Evolutionary conservation across 192 early-diverging fungal species (phyloP), one percentile per base, ranked within the genome.

Genomic region (Coemansia sp.): DNA sequence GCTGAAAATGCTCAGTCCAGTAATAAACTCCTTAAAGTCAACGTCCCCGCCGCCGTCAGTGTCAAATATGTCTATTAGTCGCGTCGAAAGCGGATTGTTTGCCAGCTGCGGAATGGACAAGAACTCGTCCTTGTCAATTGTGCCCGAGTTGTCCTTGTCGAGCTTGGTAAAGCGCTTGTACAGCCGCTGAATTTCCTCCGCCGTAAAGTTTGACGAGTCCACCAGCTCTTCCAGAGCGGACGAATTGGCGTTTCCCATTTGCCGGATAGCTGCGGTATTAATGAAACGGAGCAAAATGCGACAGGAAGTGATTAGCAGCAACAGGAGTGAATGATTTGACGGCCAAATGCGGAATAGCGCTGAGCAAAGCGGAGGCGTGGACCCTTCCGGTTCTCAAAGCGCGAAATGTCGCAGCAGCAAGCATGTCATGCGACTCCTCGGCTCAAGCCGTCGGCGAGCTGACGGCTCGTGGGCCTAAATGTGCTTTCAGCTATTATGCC

Each of bases 161-260:
- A 99, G 84, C 72, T 97, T 97, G 57, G 92, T 90, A 67, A 97
- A 99, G 13, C 94, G 89, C 54, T 99, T 99, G 83, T 99, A 95
- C 25, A 99, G 82, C n/a, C 95, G 79, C 65, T 97, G 90, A 52
- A 98, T 91, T 79, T 99, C 95, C 53, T 92, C 89, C 7, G 85
- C 88, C 56, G 92, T 93, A 63, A 91, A 77, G 21, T 77, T 77
- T 21, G 73, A 63, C 58, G 73, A 77, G n/a, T 66, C 67, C 0
- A 70, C 73, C 4, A 77, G 67, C 13, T 70, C 63, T 13, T 65
- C 67, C 42, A 77, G 51, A 7, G 62, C 63, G 5, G 63, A 30
- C 11, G 73, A 77, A 41, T 59, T 77, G 43, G 73, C 73, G 33
- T 77, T 77, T 22, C 73, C 73, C 73, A 77, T 65, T 53, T 53